Percentiles rank a stretch among this genome's conserved stretches.
Evolutionary conservation across 805 yeast species (phyloP).

Genomic region (Ogataea naganishii): DNA sequence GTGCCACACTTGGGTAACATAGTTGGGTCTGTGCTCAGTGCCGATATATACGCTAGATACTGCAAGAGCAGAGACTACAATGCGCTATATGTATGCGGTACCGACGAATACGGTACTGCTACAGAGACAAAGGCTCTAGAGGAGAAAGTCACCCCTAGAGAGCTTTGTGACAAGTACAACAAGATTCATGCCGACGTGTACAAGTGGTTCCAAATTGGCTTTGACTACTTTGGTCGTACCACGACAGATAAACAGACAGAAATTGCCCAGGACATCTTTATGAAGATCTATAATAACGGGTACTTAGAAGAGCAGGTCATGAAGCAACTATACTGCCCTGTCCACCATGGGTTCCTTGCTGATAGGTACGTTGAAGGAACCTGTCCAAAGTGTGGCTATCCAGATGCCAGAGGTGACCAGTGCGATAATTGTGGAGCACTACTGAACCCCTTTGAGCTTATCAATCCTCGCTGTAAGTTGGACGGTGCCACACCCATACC

Average conservation of each 20-base stretch:
- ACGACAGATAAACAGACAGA: conserved; percentile 87
- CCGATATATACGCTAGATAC: conserved; percentile 89
- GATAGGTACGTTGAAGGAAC: conserved; percentile 97
- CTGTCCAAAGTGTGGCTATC: conserved; percentile 91
- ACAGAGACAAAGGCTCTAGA: conserved; percentile 97
- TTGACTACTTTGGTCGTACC: conserved; percentile 94
- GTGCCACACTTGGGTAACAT: conserved; percentile 98
- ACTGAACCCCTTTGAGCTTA: conserved; percentile 86
- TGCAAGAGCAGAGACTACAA: conserved; percentile 84
- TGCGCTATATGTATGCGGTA: conserved; percentile 85
- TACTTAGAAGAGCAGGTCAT: conserved; percentile 79
- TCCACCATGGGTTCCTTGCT: conserved; percentile 85
- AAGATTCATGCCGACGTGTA: conserved; percentile 81
- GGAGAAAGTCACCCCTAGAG: conserved; percentile 81
- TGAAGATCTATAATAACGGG: conserved; percentile 66
- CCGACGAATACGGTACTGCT: conserved; percentile 99
- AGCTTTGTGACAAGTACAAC: conserved; percentile 87
- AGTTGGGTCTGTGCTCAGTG: conserved; percentile 88
- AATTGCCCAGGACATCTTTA: conserved; percentile 90
- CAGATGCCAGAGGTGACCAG: conserved; percentile 98
- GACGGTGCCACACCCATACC: conserved; percentile 79
- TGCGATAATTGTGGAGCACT: conserved; percentile 94
- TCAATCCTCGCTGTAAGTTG: conserved; percentile 91
- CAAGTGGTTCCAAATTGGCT: conserved; percentile 94
- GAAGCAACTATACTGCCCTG: conserved; percentile 86